A percentile compares a stretch with the other conserved stretches of the same genome.
These are phyloP conservation scores for Urostyla sp. DNA, from an alignment of 73 alveolate species.

Conservation along the genomic window DNA sequence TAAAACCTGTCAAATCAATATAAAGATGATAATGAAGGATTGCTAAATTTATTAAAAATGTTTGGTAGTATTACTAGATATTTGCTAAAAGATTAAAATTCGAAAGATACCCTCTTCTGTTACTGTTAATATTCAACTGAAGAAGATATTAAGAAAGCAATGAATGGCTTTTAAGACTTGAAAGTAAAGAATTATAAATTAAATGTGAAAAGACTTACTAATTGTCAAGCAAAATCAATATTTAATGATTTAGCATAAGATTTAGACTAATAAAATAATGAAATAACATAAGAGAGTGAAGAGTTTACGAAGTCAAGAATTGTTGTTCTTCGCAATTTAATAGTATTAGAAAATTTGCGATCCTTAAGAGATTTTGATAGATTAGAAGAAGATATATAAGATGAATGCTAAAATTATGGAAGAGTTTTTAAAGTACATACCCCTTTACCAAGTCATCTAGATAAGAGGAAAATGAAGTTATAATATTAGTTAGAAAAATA, in stretches of 20 bases:
- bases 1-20: background rate
- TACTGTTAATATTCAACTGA: slow-evolving; percentile 16
- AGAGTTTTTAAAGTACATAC: slow-evolving; percentile 16
- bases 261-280: slow-evolving; percentile 5
- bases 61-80: background rate
- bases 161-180: slow-evolving; percentile 19
- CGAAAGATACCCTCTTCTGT: background rate
- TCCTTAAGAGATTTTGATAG: slow-evolving; percentile 25
- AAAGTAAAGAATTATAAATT: slow-evolving; percentile 5
- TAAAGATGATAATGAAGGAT: background rate
- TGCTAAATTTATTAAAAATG: slow-evolving; percentile 4
- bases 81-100: background rate
- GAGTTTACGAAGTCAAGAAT: slow-evolving; percentile 4
- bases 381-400: slow-evolving; percentile 46
- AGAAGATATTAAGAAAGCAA: slow-evolving; percentile 2
- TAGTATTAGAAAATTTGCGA: slow-evolving; percentile 22
- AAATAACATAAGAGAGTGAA: background rate
- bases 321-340: slow-evolving; percentile 15
- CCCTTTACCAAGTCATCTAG: slow-evolving; percentile 43
- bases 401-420: slow-evolving; percentile 43
- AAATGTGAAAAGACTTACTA: slow-evolving; percentile 1
- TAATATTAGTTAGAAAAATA: slow-evolving; percentile 2
- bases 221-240: background rate
- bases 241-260: slow-evolving; percentile 3
- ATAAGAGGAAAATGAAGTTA: background rate